phyloP scores from a whole-genome alignment of 2,329 filamentous ascomycete genomes.

The Samsoniella hepiali region DNA sequence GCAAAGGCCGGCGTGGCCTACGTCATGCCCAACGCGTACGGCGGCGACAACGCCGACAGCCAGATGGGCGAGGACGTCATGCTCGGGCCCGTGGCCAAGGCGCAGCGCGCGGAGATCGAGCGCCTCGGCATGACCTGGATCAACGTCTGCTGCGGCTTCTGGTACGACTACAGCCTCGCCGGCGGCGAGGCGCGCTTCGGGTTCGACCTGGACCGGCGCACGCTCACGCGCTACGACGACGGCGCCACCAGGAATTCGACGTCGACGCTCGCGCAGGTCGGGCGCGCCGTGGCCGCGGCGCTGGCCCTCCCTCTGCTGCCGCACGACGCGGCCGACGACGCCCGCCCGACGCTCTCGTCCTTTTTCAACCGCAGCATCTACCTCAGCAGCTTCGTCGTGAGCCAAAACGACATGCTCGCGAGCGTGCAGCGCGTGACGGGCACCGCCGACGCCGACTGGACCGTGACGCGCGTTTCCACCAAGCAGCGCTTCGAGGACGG shows the following conservation, averaged over 20 bases:
- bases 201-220: conserved; percentile 44
- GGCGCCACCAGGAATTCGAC: conserved; percentile 46
- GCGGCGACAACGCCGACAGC: conserved; percentile 46
- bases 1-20: conserved; percentile 52
- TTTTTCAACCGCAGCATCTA: conserved; percentile 49
- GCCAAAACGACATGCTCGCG: conserved; percentile 61
- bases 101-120: conserved; percentile 36
- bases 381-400: conserved; percentile 54
- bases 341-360: conserved; percentile 35
- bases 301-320: conserved; percentile 44
- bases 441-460: conserved; percentile 58
- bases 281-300: conserved; percentile 47
- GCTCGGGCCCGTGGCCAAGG: conserved; percentile 3
- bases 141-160: conserved; percentile 51
- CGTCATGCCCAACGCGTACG: conserved; percentile 54
- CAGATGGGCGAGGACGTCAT: conserved; percentile 32
- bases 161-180: conserved; percentile 51
- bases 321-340: conserved; percentile 30
- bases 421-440: conserved; percentile 56
- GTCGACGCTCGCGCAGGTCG: conserved; percentile 56
- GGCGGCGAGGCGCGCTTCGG: conserved; percentile 39
- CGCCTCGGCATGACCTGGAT: conserved; percentile 42
- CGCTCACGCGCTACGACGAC: conserved; percentile 50
- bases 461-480: conserved; percentile 44
- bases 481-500: conserved; percentile 47